Base-by-base conservation (phyloP, 164 flowering plant genomes). In the Litsea cubeba region DNA sequence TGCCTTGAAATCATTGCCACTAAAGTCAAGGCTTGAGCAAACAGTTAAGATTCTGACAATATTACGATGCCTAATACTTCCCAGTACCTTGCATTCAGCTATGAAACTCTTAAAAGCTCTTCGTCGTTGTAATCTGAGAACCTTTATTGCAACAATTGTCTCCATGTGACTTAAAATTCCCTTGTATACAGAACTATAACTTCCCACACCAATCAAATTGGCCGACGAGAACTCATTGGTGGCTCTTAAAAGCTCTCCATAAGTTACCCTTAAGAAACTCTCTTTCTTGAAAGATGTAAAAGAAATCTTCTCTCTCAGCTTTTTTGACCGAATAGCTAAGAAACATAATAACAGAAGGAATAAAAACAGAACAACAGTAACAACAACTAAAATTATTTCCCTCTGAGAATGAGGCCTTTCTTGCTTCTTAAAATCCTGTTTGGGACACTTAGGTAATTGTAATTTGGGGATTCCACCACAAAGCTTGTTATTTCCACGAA, bases 401-500 rank as follows among this genome's bases (percentile, higher is more conserved):
- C 3, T 18, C 3, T 2, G 63, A 20, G 23, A 18, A 60, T 14
- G 63, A 60, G 10, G 23, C 63, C 32, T 28, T 2, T 23, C 12
- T 23, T 64, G 24, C 18, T 58, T 58, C 67, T 64, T 64, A 35
- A 15, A 1, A 25, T n/a, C 17, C 4, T 22, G 66, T 12, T 22
- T 24, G 5, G 28, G 15, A 77, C 87, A 84, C 11, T 25, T 17
- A 2, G 78, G 83, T 35, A 86, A 71, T 3, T 79, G 40, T n/a
- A 83, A 62, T 35, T 68, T 30, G 0, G 72, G 25, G 1, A 80
- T 69, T 8, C 85, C 86, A 10, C 86, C 84, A 78, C 87, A 86
- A 28, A 86, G 80, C 50, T 64, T 63, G 0, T 5, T 57, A 62
- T 86, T 86, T 75, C 83, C 84, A 0, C 20, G 2, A 0, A 84